Evolutionary conservation across 768 basidiomycete genomes (phyloP), one percentile per base, ranked within the genome.

Genomic region (Termitomyces sp.): DNA sequence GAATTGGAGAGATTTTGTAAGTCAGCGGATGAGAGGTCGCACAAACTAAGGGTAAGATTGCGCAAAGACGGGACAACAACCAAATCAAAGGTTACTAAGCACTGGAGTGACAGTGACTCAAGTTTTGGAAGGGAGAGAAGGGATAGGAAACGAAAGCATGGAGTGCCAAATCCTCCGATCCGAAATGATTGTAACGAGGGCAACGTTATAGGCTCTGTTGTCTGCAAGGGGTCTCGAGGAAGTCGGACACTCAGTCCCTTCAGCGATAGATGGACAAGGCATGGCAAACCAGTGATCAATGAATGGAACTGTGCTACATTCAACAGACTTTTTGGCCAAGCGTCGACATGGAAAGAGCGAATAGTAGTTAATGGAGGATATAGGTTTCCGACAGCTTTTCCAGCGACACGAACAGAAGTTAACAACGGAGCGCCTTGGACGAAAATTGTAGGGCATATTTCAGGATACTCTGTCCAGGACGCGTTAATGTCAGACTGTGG

Each of bases 301-400:
- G 65, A 60, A 35, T 67, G 71, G 53, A 77, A 73, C 52, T 76
- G 74, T 14, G 66, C 60, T 44, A 71, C 67, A 45, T 68, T 70
- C 67, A 78, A 67, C 53, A 66, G 63, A 52, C 70, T 65, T 38
- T 68, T 70, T 11, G 71, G 66, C 66, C 71, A 73, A 5, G 77
- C 77, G 45, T 77, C 77, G 22, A 81, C 63, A 56, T 79, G 75
- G n/a, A 81, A 69, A 14, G 74, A 78, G 7, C 70, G 70, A 22
- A 77, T 66, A 6, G 62, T 57, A 9, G 57, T 57, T 14, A 72
- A 63, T 0, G 78, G 74, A 9, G 78, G 79, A 26, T 71, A 70
- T 18, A 78, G 64, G 26, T 67, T 69, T 8, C 77, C 76, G 18
- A 77, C 62, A 5, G 77, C 73, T 52, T 71, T 65, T 8, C 78